Conservation (phyloP, 441 rosid genomes). For the Populus tomentosa region DNA sequence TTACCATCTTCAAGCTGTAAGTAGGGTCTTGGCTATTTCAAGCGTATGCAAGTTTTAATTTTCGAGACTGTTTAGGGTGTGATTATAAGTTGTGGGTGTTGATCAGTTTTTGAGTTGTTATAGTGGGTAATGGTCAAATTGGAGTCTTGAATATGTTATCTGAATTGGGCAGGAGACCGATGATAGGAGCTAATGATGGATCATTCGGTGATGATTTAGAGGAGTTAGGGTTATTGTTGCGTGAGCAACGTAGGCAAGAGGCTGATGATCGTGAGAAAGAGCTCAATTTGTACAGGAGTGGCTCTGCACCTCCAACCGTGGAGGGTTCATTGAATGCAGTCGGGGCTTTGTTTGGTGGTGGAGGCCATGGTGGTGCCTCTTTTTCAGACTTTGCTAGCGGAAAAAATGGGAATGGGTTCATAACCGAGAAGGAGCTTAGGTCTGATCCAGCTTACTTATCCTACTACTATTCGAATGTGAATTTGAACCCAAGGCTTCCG, state of each 20-base stretch:
- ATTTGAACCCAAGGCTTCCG: conserved; percentile 94
- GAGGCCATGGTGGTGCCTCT: conserved; percentile 30
- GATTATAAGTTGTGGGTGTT: conserved; percentile 27
- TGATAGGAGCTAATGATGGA: conserved; percentile 66
- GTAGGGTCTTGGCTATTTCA: conserved; percentile 27
- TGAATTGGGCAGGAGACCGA: conserved; percentile 64
- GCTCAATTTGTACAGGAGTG: conserved; percentile 82
- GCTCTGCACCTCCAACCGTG: conserved; percentile 97
- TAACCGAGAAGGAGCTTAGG: conserved; percentile 73
- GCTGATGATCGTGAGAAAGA: conserved; percentile 70
- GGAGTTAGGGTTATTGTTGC: conserved; percentile 62
- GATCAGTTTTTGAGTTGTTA: conserved; percentile 16
- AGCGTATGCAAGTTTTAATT: conserved; percentile 25
- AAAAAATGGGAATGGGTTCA: conserved; percentile 43
- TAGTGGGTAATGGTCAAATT: conserved; percentile 31
- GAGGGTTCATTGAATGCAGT: conserved; percentile 80
- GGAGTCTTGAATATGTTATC: conserved; percentile 50
- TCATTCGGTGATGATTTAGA: conserved; percentile 75
- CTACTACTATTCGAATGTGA: conserved; percentile 81
- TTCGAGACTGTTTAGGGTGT: conserved; percentile 16
- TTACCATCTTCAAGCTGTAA: conserved; percentile 21
- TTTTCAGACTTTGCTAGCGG: conserved; percentile 46
- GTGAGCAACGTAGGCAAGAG: conserved; percentile 69
- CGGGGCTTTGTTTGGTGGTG: conserved; percentile 63
- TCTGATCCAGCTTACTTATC: conserved; percentile 81